A percentile compares a stretch with the other conserved stretches of the same genome.
These are phyloP conservation scores for Rhypophila decipiens DNA, from an alignment of 495 filamentous ascomycete genomes.

Conservation along the genomic window DNA sequence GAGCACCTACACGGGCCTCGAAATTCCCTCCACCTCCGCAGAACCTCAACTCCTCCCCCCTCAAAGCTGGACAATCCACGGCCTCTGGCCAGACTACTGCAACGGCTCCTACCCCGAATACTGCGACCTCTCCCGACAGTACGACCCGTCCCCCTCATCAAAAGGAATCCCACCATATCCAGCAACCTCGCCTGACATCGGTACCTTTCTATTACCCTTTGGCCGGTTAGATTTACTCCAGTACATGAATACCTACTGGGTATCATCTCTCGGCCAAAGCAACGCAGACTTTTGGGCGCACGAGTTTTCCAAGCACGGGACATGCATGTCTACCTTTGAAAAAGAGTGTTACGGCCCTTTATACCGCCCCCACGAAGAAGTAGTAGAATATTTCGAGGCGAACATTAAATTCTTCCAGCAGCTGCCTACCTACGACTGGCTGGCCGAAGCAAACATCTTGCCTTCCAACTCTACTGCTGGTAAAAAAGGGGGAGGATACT, in stretches of 20 bases:
- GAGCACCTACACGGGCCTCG: constrained; percentile 45
- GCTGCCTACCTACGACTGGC: constrained; percentile 39
- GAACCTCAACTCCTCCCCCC: constrained; percentile 41
- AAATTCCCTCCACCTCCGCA: no score
- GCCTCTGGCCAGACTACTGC: constrained; percentile 48
- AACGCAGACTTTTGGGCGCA: constrained; percentile 47
- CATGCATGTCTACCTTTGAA: constrained; percentile 48
- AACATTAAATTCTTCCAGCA: constrained; percentile 32
- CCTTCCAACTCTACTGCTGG: constrained; percentile 30
- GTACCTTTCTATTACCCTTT: constrained; percentile 39
- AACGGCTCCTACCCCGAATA: constrained; percentile 47
- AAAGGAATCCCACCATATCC: constrained; percentile 47
- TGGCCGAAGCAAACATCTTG: constrained; percentile 27
- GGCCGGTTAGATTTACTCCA: constrained; percentile 38
- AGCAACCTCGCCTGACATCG: constrained; percentile 33
- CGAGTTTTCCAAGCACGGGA: constrained; percentile 52
- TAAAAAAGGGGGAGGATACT: no score
- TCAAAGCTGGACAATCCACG: constrained; percentile 43
- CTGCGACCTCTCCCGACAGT: constrained; percentile 48
- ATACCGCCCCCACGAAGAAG: constrained; percentile 37
- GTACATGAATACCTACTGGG: constrained; percentile 39
- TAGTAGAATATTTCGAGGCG: constrained; percentile 42
- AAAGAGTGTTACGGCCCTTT: constrained; percentile 41
- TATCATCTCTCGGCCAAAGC: constrained; percentile 15
- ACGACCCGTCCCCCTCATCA: constrained; percentile 44